These are phyloP conservation scores for Suhomyces terraborum DNA, from an alignment of 1,139 yeast genomes.

Conservation along the genomic window DNA sequence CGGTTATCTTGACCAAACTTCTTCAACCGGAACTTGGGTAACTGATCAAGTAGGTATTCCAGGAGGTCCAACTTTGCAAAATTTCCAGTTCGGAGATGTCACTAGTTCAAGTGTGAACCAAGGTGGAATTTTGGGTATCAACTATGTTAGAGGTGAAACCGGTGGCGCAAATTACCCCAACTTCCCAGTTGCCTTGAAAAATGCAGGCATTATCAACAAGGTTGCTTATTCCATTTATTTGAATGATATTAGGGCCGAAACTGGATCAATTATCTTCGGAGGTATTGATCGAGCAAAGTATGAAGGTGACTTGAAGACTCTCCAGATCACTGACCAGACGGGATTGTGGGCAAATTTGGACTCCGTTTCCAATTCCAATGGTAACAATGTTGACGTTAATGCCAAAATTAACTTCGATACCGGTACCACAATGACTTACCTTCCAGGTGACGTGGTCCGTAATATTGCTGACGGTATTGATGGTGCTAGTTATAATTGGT, in stretches of 20 bases:
- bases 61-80: slow-evolving; percentile 16
- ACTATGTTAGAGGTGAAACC: slow-evolving; percentile 16
- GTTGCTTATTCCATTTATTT: slow-evolving; percentile 36
- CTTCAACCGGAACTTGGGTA: slow-evolving; percentile 22
- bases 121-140: slow-evolving; percentile 28
- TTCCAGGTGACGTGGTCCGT: slow-evolving; percentile 46
- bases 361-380: slow-evolving; percentile 9
- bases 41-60: slow-evolving; percentile 20
- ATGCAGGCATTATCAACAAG: slow-evolving; percentile 13
- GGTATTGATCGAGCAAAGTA: slow-evolving; percentile 58
- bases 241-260: slow-evolving; percentile 38
- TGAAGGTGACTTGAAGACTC: slow-evolving; percentile 19
- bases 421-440: slow-evolving; percentile 63
- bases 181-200: slow-evolving; percentile 16
- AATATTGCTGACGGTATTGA: slow-evolving; percentile 32
- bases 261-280: slow-evolving; percentile 57
- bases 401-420: slow-evolving; percentile 54
- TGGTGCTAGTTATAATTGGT: slow-evolving; percentile 2
- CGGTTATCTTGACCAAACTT: slow-evolving; percentile 21
- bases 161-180: slow-evolving; percentile 17
- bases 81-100: slow-evolving; percentile 25
- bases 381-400: slow-evolving; percentile 1
- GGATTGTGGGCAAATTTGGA: slow-evolving; percentile 14
- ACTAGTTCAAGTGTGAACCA: slow-evolving; percentile 17
- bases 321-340: slow-evolving; percentile 10